Percentiles rank a stretch among this genome's conserved stretches.
phyloP scores from a whole-genome alignment of 108 stramenopile genomes.

The Cyclostephanos tholiformis region DNA sequence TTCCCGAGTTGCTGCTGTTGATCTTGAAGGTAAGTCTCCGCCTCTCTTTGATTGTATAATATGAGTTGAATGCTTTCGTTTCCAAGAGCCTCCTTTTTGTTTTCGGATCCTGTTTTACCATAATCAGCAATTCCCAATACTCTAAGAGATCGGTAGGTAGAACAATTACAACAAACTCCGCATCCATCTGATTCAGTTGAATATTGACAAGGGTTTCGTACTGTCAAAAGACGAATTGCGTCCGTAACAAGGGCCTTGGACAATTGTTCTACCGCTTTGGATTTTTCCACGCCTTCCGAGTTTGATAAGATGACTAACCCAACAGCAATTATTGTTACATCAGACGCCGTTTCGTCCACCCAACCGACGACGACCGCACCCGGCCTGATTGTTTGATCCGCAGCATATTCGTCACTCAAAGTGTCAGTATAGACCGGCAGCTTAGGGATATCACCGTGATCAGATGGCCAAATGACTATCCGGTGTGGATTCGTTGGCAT shows the following conservation, averaged over 20 bases:
- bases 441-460: neutral
- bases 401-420: neutral
- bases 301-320: neutral
- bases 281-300: neutral
- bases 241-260: neutral
- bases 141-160: neutral
- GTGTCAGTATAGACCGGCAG: neutral
- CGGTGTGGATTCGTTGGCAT: neutral
- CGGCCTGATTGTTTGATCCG: neutral
- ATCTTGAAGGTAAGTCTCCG: slow-evolving; percentile 5
- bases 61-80: slow-evolving; percentile 17
- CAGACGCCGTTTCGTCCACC: slow-evolving; percentile 7
- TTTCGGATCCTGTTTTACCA: neutral
- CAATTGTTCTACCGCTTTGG: neutral
- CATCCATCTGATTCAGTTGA: neutral
- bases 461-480: slow-evolving; percentile 5
- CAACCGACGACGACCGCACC: slow-evolving; percentile 2
- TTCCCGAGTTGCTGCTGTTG: neutral
- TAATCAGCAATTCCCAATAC: neutral
- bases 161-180: neutral
- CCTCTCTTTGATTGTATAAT: slow-evolving; percentile 33
- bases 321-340: neutral
- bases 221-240: neutral
- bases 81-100: neutral
- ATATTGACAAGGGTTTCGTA: neutral